Base-by-base conservation (phyloP, 176 grass and related monocot genomes). In the Ensete glaucum region DNA sequence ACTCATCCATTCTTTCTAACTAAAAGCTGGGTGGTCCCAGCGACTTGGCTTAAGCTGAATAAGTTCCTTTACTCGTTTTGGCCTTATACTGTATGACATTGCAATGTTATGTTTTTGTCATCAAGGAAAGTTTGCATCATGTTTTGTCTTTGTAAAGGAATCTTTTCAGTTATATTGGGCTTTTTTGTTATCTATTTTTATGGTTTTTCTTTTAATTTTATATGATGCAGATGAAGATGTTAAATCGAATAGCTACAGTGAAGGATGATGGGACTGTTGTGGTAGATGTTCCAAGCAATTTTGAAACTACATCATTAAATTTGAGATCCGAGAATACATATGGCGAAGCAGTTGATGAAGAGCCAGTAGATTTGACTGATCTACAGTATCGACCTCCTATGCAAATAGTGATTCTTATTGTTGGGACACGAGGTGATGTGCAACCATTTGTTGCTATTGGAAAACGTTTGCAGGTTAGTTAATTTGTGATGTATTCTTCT, bases 361-460 rank as follows among this genome's bases (percentile, higher is more conserved):
- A 91, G 53, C 66, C 76, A 73, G 50, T 88, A 62, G 91, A 94
- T 83, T 80, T 65, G 72, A 66, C 73, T 67, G 95, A 94, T 79
- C 78, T 87, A 78, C 86, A 84, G 15, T 84, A 87, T 68, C 88
- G 60, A 72, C 90, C 88, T 66, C 91, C 95, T 54, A 93, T 99
- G 85, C 77, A 99, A 64, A 94, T 99, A 79, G 91, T 88, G 34
- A 91, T 99, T 69, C 88, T 99, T 87, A 94, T 99, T 77, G 95
- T 99, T 64, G 95, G 95, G 69, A 99, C 95, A 71, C 86, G 95
- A 85, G 95, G 91, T 72, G 95, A 99, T 81, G 95, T 99, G 27
- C 95, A 99, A 16, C 91, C 95, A 75, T 99, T 99, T 85, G 79
- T 99, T 83, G 95, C 95, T 77, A 99, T 99, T 79, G 95, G 86